phyloP scores from a whole-genome alignment of 169 alveolate species.

The Cryptosporidium tyzzeri region DNA sequence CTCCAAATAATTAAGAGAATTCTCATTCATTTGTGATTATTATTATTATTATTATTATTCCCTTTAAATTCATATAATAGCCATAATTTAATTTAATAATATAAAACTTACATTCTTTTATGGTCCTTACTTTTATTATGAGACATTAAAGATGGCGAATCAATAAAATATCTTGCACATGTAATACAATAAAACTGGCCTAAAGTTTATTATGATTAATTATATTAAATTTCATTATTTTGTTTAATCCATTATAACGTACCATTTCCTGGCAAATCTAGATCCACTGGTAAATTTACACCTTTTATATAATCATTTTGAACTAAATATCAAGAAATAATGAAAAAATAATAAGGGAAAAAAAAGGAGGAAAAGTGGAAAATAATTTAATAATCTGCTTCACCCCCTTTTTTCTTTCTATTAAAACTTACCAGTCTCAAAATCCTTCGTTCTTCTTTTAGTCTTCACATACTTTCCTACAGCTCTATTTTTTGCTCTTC shows the following conservation, averaged over 20 bases:
- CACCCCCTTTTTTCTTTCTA: no score
- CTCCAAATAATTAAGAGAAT: neutral
- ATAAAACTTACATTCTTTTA: slow-evolving; percentile 60
- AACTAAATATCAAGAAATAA: slow-evolving; percentile 9
- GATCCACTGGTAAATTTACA: slow-evolving; percentile 55
- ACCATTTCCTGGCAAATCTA: slow-evolving; percentile 75
- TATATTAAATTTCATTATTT: no score
- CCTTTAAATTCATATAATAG: neutral
- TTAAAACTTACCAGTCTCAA: slow-evolving; percentile 58
- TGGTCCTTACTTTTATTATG: slow-evolving; percentile 65
- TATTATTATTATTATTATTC: no score
- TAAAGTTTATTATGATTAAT: neutral
- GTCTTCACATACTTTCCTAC: slow-evolving; percentile 43
- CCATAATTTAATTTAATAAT: neutral
- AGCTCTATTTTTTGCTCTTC: slow-evolving; percentile 49
- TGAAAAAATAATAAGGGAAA: neutral
- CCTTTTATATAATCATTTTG: slow-evolving; percentile 53
- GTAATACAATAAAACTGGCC: slow-evolving; percentile 72
- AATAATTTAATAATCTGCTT: neutral
- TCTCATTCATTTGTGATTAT: neutral
- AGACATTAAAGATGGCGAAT: slow-evolving; percentile 39
- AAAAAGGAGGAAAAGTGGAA: neutral
- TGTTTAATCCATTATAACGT: neutral
- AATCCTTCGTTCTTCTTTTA: slow-evolving; percentile 67
- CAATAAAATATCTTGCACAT: slow-evolving; percentile 63